phyloP scores from a whole-genome alignment of 805 yeast genomes.

The Candida tallmaniae region DNA sequence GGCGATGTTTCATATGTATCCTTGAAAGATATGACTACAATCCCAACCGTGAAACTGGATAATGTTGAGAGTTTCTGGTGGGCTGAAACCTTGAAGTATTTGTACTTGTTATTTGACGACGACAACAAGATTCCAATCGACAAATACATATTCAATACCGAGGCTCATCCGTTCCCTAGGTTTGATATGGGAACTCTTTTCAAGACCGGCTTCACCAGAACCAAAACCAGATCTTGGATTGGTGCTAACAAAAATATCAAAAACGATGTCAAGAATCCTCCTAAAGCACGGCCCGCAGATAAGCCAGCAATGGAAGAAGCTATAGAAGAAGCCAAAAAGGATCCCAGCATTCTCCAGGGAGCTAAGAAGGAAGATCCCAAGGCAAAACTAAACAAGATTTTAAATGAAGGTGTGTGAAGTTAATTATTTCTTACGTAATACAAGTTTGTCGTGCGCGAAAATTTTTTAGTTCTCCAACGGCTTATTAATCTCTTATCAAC shows the following conservation, averaged over 20 bases:
- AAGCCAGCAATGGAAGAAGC: constrained; percentile 33
- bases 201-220: constrained; percentile 59
- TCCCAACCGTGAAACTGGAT: constrained; percentile 55
- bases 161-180: constrained; percentile 89
- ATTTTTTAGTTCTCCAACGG: constrained; percentile 2
- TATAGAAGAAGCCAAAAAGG: constrained; percentile 29
- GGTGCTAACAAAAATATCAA: constrained; percentile 4
- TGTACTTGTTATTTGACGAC: constrained; percentile 73
- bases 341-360: constrained; percentile 28
- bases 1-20: constrained; percentile 55
- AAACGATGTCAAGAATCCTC: constrained; percentile 21
- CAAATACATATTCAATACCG: constrained; percentile 79
- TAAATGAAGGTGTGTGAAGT: constrained; percentile 6
- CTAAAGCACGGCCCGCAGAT: constrained; percentile 40
- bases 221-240: constrained; percentile 1
- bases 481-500: constrained; percentile 1
- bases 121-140: constrained; percentile 59
- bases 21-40: constrained; percentile 57
- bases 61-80: constrained; percentile 92
- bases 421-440: not conserved
- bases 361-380: constrained; percentile 19
- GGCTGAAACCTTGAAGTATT: constrained; percentile 86
- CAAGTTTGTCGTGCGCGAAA: constrained; percentile 7
- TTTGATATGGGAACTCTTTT: constrained; percentile 49
- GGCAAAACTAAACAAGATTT: constrained; percentile 20